Conservation (phyloP, 2,329 filamentous ascomycete species). For the Rhinocladiella similis region DNA sequence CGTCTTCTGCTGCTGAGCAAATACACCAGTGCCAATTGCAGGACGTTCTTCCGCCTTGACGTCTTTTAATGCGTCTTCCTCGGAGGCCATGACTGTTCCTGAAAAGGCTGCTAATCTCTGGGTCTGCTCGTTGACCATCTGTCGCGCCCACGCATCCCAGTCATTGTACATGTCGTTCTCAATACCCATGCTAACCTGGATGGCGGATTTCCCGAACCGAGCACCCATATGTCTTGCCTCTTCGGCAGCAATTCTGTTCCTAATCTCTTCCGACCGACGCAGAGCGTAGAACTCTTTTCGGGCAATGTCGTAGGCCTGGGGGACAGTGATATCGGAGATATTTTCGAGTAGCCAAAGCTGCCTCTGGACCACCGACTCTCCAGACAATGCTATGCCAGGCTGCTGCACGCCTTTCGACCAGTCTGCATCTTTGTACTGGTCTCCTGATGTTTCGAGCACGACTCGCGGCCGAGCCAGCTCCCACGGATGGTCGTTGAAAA, state of each 20-base stretch:
- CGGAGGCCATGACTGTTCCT: conserved; percentile 30
- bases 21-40: conserved; percentile 13
- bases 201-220: conserved; percentile 76
- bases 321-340: conserved; percentile 57
- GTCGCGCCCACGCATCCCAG: conserved; percentile 79
- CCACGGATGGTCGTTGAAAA: conserved; percentile 96
- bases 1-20: conserved; percentile 18
- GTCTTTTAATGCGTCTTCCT: conserved; percentile 20
- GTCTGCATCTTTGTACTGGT: conserved; percentile 66
- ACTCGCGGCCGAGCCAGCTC: conserved; percentile 86
- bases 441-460: conserved; percentile 81
- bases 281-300: conserved; percentile 88
- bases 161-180: conserved; percentile 77
- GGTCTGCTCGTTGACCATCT: conserved; percentile 51
- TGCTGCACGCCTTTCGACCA: conserved; percentile 68
- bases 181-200: conserved; percentile 77
- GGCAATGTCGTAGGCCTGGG: conserved; percentile 78
- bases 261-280: conserved; percentile 78
- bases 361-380: conserved; percentile 90
- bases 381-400: conserved; percentile 72
- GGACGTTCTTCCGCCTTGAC: conserved; percentile 8
- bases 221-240: conserved; percentile 84
- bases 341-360: conserved; percentile 82
- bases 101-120: conserved; percentile 48
- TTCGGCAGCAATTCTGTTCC: conserved; percentile 79